Percentiles rank a stretch among this genome's conserved stretches.
phyloP scores from a whole-genome alignment of 768 basidiomycete genomes.

The Galerina marginata region DNA sequence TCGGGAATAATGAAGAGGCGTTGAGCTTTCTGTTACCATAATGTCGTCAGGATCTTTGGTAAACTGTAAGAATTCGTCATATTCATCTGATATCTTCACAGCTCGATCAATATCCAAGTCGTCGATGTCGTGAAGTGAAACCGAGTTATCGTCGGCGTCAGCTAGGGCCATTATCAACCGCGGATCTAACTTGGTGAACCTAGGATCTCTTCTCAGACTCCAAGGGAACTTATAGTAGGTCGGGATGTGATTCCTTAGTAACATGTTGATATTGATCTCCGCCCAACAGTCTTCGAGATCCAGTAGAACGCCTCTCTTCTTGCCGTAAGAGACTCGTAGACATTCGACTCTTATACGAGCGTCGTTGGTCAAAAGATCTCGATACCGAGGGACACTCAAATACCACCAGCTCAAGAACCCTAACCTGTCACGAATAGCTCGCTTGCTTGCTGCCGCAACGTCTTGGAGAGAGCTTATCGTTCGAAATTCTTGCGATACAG shows the following conservation, averaged over 20 bases:
- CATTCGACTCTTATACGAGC: too few relatives aligned
- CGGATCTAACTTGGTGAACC: neutral
- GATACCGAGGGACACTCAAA: too few relatives aligned
- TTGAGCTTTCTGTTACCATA: too few relatives aligned
- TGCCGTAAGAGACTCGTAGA: too few relatives aligned
- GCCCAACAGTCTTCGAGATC: neutral
- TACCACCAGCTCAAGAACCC: too few relatives aligned
- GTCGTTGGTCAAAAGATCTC: too few relatives aligned
- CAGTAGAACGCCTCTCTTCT: too few relatives aligned
- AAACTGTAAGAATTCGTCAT: neutral
- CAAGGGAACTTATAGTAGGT: neutral
- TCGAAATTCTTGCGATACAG: too few relatives aligned
- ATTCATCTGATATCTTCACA: neutral
- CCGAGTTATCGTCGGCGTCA: neutral
- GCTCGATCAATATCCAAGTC: neutral
- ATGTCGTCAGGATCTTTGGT: neutral
- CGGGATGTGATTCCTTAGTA: neutral
- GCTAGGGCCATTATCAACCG: neutral
- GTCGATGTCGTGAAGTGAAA: neutral
- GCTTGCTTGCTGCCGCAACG: too few relatives aligned
- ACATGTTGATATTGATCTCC: neutral
- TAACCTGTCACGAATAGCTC: too few relatives aligned
- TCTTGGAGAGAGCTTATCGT: too few relatives aligned
- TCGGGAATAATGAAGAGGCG: too few relatives aligned
- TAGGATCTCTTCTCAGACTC: neutral